These are phyloP conservation scores for Camelina hispida DNA, from an alignment of 345 rosid genomes.

Conservation along the genomic window DNA sequence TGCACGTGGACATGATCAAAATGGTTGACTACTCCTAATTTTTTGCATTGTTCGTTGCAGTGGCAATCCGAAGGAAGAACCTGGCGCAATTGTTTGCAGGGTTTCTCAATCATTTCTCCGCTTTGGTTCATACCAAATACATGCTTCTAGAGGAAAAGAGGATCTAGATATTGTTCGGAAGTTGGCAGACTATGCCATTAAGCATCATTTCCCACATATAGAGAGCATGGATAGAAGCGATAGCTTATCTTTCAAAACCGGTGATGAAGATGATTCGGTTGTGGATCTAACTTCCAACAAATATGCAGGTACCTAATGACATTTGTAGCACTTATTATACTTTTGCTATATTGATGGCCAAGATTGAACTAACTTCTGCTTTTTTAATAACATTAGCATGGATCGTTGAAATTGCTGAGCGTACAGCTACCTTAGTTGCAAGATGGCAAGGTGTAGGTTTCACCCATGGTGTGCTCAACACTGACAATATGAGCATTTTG, in stretches of 20 bases:
- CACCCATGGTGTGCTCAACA: constrained; percentile 97
- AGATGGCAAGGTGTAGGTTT: constrained; percentile 99
- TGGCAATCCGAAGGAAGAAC: constrained; percentile 96
- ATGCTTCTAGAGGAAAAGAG: constrained; percentile 90
- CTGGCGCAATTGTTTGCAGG: constrained; percentile 96
- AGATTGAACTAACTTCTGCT: constrained; percentile 31
- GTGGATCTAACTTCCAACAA: constrained; percentile 95
- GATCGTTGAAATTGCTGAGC: constrained; percentile 91
- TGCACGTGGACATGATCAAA: constrained; percentile 4
- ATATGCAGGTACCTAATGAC: constrained; percentile 74
- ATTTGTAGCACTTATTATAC: neutral
- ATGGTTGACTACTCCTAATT: constrained; percentile 16
- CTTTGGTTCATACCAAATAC: constrained; percentile 91
- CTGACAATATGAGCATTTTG: constrained; percentile 96
- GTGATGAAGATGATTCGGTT: constrained; percentile 74
- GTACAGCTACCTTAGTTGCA: constrained; percentile 82
- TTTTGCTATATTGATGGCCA: neutral
- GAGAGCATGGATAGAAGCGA: constrained; percentile 81
- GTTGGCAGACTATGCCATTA: constrained; percentile 93
- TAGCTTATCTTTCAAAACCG: constrained; percentile 83
- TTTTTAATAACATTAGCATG: constrained; percentile 64
- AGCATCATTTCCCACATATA: constrained; percentile 85
- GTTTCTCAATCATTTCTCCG: constrained; percentile 89
- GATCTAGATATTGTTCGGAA: constrained; percentile 75
- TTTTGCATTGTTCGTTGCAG: constrained; percentile 49